Conservation (phyloP, 2,329 filamentous ascomycete species). For the Aspergillus niger region DNA sequence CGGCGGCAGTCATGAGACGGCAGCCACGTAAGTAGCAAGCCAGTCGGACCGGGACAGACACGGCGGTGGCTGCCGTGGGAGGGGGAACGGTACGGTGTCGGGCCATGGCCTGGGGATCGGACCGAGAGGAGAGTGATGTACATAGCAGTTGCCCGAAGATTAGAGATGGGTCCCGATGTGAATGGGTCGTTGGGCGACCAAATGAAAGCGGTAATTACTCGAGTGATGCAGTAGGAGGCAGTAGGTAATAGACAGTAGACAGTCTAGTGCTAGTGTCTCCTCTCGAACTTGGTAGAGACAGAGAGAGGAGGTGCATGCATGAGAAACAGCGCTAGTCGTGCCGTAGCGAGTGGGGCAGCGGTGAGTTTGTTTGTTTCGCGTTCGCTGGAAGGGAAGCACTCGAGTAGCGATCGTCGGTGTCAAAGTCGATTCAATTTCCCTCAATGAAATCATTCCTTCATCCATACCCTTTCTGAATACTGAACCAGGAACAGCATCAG, state of each 20-base stretch:
- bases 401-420: no score
- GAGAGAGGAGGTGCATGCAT: background rate
- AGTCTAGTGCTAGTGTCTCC: background rate
- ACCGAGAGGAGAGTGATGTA: background rate
- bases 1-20: background rate
- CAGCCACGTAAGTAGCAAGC: background rate
- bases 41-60: background rate
- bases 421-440: no score
- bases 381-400: background rate
- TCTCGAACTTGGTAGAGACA: background rate
- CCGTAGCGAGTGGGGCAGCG: background rate
- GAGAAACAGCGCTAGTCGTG: background rate
- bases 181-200: background rate
- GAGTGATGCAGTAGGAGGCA: background rate
- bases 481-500: no score
- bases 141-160: background rate
- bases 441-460: no score
- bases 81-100: background rate
- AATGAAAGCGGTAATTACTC: background rate
- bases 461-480: no score
- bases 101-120: background rate
- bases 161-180: background rate
- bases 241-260: background rate
- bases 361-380: conserved; percentile 4
- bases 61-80: background rate